Conservation (phyloP, 139 green algal species). For the Picochlorum sp. region DNA sequence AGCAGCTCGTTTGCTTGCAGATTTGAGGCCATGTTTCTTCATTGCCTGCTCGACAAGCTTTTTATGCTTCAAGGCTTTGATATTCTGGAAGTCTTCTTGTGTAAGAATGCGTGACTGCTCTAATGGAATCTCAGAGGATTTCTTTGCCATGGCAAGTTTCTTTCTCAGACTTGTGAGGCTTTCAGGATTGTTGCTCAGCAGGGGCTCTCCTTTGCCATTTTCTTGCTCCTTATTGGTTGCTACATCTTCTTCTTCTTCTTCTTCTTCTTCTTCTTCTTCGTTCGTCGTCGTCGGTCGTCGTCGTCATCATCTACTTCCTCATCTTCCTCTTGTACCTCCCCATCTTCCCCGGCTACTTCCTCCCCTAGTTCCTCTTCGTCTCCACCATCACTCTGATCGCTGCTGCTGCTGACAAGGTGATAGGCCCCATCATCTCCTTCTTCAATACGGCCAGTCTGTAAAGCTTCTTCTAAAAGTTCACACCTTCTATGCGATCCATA, state of each 20-base stretch:
- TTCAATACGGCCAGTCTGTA: conserved; percentile 23
- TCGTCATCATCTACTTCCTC: conserved; percentile 4
- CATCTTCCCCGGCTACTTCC: conserved; percentile 8
- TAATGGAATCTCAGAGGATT: conserved; percentile 26
- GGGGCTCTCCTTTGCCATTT: conserved; percentile 2
- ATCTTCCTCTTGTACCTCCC: conserved; percentile 7
- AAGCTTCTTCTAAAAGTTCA: conserved; percentile 75
- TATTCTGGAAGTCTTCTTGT: conserved; percentile 78
- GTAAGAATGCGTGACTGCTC: conserved; percentile 71
- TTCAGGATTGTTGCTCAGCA: conserved; percentile 10
- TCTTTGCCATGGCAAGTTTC: conserved; percentile 13
- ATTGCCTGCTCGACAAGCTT: conserved; percentile 60
- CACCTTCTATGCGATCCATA: conserved; percentile 58
- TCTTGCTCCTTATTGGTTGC: not conserved
- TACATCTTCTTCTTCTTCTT: conserved; percentile 11
- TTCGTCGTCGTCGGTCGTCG: not conserved
- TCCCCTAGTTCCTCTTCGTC: conserved; percentile 1
- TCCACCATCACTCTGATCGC: too few species aligned
- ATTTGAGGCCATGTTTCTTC: conserved; percentile 75
- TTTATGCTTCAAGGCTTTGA: conserved; percentile 45
- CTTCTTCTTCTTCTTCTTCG: conserved; percentile 18
- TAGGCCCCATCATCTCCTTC: conserved; percentile 24
- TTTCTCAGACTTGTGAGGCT: conserved; percentile 34
- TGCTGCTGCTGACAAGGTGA: not conserved
- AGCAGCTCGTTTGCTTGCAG: conserved; percentile 35